Percentiles rank a stretch among this genome's conserved stretches.
These are phyloP conservation scores for Nakataea oryzae DNA, from an alignment of 2,329 filamentous ascomycete genomes.

Conservation along the genomic window DNA sequence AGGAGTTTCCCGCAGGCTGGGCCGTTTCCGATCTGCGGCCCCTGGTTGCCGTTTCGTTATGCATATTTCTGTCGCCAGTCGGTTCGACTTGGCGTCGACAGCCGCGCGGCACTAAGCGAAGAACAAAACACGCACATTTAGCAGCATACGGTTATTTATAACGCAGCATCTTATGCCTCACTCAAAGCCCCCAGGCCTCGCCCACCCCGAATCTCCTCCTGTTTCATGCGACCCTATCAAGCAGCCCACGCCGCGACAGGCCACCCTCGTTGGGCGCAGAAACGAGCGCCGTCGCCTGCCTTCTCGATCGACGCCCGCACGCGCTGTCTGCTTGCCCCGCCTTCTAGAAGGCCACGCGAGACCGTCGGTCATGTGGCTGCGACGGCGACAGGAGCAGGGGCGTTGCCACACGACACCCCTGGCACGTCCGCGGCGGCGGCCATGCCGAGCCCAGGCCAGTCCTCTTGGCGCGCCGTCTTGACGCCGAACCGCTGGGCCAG, in stretches of 20 bases:
- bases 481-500: conserved; percentile 30
- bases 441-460: neutral
- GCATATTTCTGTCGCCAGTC: neutral
- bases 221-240: neutral
- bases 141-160: neutral
- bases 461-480: conserved; percentile 15
- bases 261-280: no score
- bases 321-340: no score
- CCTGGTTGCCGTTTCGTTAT: neutral
- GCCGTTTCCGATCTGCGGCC: no score
- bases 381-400: neutral
- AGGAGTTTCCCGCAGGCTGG: no score
- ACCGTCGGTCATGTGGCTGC: neutral
- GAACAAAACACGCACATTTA: neutral
- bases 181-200: neutral
- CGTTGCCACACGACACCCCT: no score
- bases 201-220: neutral
- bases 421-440: no score
- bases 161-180: neutral
- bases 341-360: no score
- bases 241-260: neutral
- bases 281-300: no score
- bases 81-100: neutral
- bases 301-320: no score
- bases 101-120: neutral